phyloP scores from a whole-genome alignment of 768 basidiomycete genomes.

The Trametes villosa region DNA sequence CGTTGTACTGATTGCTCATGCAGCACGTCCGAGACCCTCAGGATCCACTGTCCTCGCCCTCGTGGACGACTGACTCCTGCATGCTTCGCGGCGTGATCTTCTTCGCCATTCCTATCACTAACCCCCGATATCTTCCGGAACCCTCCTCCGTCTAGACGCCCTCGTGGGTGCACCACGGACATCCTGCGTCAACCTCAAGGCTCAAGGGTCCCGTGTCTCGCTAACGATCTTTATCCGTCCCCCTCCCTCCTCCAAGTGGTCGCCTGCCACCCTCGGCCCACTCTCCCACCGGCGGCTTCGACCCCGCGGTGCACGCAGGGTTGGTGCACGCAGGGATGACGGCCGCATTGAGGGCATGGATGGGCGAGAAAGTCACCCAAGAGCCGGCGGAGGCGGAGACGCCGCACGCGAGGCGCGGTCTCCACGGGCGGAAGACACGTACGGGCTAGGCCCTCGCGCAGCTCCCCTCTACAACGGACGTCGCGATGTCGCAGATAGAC shows the following conservation, averaged over 20 bases:
- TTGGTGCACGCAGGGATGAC: too few relatives aligned
- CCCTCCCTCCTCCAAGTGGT: slow-evolving; percentile 23
- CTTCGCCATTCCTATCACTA: slow-evolving; percentile 2
- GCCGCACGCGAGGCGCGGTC: slow-evolving; percentile 22
- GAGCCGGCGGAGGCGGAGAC: slow-evolving; percentile 25
- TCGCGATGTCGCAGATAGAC: slow-evolving; percentile 55
- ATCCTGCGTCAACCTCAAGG: neutral
- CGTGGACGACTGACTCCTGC: slow-evolving; percentile 46
- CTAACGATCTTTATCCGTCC: slow-evolving; percentile 39
- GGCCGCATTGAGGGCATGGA: slow-evolving; percentile 23
- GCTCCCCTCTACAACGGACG: slow-evolving; percentile 63
- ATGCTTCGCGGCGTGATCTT: slow-evolving; percentile 31
- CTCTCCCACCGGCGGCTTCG: neutral
- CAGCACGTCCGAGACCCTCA: slow-evolving; percentile 45
- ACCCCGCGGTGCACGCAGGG: slow-evolving; percentile 22
- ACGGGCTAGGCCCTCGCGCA: slow-evolving; percentile 60
- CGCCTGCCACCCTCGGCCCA: neutral
- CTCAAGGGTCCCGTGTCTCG: slow-evolving; percentile 27
- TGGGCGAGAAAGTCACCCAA: slow-evolving; percentile 28
- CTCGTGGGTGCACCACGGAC: slow-evolving; percentile 6
- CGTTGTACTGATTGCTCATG: neutral
- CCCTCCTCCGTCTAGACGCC: neutral
- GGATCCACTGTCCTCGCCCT: slow-evolving; percentile 51
- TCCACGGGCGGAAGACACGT: slow-evolving; percentile 19
- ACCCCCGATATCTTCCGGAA: neutral